Percentiles rank a stretch among this genome's conserved stretches.
These are phyloP conservation scores for Xerocomus potaroensis DNA, from an alignment of 768 basidiomycete genomes.

Conservation along the genomic window DNA sequence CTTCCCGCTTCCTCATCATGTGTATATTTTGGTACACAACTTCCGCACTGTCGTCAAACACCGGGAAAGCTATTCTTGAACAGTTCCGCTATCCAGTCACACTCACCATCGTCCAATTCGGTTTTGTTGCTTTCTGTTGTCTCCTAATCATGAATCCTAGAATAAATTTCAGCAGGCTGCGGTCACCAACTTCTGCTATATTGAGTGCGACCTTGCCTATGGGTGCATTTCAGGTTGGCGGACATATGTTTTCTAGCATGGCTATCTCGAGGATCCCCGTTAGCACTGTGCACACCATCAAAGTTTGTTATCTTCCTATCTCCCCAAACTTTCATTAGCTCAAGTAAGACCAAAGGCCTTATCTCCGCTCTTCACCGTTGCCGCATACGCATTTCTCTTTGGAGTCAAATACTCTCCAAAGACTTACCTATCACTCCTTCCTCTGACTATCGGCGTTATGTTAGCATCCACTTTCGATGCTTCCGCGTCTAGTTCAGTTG, in stretches of 20 bases:
- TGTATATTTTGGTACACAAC: conserved; percentile 92
- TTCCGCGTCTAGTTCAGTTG: conserved; percentile 78
- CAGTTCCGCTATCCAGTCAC: conserved; percentile 94
- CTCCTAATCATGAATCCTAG: conserved; percentile 76
- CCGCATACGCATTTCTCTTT: conserved; percentile 91
- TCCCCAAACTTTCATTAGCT: conserved; percentile 1
- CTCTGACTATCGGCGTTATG: conserved; percentile 95
- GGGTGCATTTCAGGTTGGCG: conserved; percentile 96
- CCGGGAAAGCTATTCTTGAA: conserved; percentile 91
- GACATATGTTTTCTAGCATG: conserved; percentile 96
- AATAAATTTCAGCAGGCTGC: conserved; percentile 62
- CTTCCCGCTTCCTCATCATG: conserved; percentile 63
- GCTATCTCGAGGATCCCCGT: conserved; percentile 96
- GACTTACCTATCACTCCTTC: conserved; percentile 92
- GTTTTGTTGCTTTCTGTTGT: conserved; percentile 86
- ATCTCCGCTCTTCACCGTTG: conserved; percentile 95
- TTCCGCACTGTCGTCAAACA: conserved; percentile 93
- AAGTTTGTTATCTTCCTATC: conserved; percentile 49
- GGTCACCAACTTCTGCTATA: conserved; percentile 68
- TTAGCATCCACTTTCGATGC: conserved; percentile 93
- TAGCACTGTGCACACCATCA: conserved; percentile 98
- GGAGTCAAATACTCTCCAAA: conserved; percentile 88
- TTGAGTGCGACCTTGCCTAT: conserved; percentile 82
- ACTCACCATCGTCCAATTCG: conserved; percentile 96
- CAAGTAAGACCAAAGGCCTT: conserved; percentile 58